These are phyloP conservation scores for Cichorium intybus DNA, from an alignment of 140 eudicot species.

Conservation along the genomic window DNA sequence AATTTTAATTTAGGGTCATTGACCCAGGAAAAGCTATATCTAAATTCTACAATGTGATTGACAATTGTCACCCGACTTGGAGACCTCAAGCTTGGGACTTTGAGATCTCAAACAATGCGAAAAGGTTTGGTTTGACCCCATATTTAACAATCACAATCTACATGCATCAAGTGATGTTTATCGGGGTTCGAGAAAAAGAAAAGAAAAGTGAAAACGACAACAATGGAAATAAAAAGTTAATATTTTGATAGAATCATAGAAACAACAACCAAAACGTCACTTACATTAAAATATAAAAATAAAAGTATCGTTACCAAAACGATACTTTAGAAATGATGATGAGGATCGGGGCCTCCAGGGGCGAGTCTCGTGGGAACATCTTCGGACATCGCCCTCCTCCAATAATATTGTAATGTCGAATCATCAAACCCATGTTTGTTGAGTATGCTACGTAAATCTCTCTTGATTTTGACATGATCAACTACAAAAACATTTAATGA, in stretches of 20 bases:
- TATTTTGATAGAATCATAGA: background rate
- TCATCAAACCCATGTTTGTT: slow-evolving; percentile 36
- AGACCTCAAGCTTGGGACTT: slow-evolving; percentile 36
- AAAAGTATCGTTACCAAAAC: slow-evolving; percentile 1
- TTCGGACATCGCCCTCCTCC: slow-evolving; percentile 39
- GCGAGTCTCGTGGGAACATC: slow-evolving; percentile 34
- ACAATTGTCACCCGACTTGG: no score
- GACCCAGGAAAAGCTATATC: slow-evolving; percentile 14
- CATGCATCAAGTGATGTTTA: background rate
- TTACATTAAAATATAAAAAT: background rate
- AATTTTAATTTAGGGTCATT: slow-evolving; percentile 22
- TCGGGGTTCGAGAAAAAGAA: background rate
- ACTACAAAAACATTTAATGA: background rate
- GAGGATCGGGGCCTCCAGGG: slow-evolving; percentile 62
- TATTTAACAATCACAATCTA: background rate
- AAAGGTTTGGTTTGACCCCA: slow-evolving; percentile 15
- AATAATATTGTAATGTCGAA: slow-evolving; percentile 28
- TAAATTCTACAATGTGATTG: slow-evolving; percentile 14
- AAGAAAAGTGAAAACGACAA: background rate
- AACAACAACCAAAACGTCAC: background rate
- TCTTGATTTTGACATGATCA: background rate
- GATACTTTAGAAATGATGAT: slow-evolving; percentile 36
- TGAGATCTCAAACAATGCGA: slow-evolving; percentile 32
- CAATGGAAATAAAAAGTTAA: background rate
- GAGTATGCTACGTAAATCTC: slow-evolving; percentile 9